These are phyloP conservation scores for Penstemon newberryi DNA, from an alignment of 257 asterid genomes.

Conservation along the genomic window DNA sequence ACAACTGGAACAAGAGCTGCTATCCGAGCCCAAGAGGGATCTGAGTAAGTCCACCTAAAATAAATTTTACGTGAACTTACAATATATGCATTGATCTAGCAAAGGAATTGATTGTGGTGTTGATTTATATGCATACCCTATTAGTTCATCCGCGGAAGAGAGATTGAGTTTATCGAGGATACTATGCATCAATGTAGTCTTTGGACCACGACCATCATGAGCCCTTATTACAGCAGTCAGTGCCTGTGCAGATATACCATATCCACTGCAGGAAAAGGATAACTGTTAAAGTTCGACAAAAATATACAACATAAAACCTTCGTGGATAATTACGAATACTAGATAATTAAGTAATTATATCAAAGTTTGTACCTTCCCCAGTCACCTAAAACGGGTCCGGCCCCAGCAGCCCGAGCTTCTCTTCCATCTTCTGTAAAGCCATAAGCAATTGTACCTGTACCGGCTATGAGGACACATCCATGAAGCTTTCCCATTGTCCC, in stretches of 20 bases:
- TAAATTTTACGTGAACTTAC: slow-evolving; percentile 24
- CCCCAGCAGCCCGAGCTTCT: slow-evolving; percentile 90
- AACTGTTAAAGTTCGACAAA: not conserved
- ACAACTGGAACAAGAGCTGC: slow-evolving; percentile 71
- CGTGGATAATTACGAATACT: not conserved
- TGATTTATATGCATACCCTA: slow-evolving; percentile 52
- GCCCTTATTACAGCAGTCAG: slow-evolving; percentile 80
- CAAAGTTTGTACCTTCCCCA: slow-evolving; percentile 69
- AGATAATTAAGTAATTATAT: slow-evolving; percentile 4
- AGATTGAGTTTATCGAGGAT: slow-evolving; percentile 54
- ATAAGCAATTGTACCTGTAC: slow-evolving; percentile 86
- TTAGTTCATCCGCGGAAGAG: slow-evolving; percentile 82
- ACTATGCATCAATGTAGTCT: slow-evolving; percentile 49
- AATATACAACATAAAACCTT: not conserved
- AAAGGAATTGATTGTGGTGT: slow-evolving; percentile 9
- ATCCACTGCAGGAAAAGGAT: slow-evolving; percentile 60
- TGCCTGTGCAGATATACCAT: slow-evolving; percentile 85
- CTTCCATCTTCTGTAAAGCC: slow-evolving; percentile 87
- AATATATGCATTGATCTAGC: not conserved
- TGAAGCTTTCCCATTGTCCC: slow-evolving; percentile 90
- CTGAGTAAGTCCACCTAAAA: slow-evolving; percentile 80
- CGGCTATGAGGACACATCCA: slow-evolving; percentile 88
- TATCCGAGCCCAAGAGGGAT: slow-evolving; percentile 81
- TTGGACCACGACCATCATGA: slow-evolving; percentile 84
- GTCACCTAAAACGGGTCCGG: slow-evolving; percentile 89